Percentiles rank a stretch among this genome's conserved stretches.
phyloP scores from a whole-genome alignment of 805 yeast species.

The Starmerella kuoi region DNA sequence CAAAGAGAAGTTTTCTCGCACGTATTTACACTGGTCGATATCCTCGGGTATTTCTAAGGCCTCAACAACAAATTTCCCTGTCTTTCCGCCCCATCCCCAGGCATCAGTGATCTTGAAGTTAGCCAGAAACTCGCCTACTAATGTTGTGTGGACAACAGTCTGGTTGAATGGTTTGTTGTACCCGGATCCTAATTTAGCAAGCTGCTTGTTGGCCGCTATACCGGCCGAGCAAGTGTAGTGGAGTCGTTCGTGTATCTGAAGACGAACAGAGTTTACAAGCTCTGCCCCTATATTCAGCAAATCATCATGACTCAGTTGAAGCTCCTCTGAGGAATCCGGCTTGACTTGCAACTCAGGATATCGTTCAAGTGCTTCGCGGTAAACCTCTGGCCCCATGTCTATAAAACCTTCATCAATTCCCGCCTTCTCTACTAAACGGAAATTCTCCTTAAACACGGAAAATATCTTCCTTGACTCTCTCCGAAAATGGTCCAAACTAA shows the following conservation, averaged over 20 bases:
- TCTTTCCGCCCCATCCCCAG: constrained; percentile 85
- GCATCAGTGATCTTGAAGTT: constrained; percentile 59
- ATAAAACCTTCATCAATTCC: constrained; percentile 89
- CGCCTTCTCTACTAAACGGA: constrained; percentile 75
- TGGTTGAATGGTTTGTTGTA: constrained; percentile 77
- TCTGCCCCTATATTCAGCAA: constrained; percentile 54
- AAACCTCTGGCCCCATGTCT: constrained; percentile 63
- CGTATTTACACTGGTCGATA: constrained; percentile 33
- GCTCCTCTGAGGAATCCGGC: constrained; percentile 33
- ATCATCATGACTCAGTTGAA: constrained; percentile 71
- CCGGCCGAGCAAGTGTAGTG: constrained; percentile 90
- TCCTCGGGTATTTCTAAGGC: constrained; percentile 38
- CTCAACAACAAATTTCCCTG: constrained; percentile 49
- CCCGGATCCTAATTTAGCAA: constrained; percentile 83
- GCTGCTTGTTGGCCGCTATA: constrained; percentile 55
- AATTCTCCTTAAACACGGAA: constrained; percentile 45
- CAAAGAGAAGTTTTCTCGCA: constrained; percentile 10
- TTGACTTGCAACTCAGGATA: constrained; percentile 34
- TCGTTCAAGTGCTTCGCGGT: constrained; percentile 31
- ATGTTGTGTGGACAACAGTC: constrained; percentile 48
- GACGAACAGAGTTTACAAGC: constrained; percentile 43
- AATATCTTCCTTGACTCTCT: constrained; percentile 74
- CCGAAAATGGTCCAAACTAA: constrained; percentile 81
- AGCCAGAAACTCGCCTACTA: constrained; percentile 42
- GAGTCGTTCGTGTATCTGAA: constrained; percentile 39